Percentiles rank a stretch among this genome's conserved stretches.
Conservation (phyloP, 208 protist genomes). For the Kentomonas sorsogonicus region DNA sequence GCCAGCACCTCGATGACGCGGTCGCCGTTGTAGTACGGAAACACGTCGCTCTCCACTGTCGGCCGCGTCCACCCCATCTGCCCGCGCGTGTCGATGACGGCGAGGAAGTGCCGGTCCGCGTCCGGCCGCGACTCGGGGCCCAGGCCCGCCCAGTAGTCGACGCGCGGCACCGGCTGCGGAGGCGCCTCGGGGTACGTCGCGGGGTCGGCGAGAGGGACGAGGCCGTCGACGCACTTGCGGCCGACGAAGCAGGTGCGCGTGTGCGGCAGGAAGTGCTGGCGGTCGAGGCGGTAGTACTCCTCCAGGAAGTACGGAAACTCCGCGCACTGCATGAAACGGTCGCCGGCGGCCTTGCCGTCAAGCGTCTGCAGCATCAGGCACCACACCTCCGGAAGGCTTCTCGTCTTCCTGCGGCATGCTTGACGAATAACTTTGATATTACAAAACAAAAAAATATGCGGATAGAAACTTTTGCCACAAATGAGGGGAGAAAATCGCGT, state of each 20-base stretch:
- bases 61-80: slow-evolving; percentile 7
- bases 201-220: slow-evolving; percentile 1
- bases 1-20: slow-evolving; percentile 18
- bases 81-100: slow-evolving; percentile 17
- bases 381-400: no score
- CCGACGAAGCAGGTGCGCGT: slow-evolving; percentile 12
- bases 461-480: no score
- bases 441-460: no score
- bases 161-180: slow-evolving; percentile 11
- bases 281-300: slow-evolving; percentile 14
- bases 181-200: slow-evolving; percentile 9
- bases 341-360: slow-evolving; percentile 10
- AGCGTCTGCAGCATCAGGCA: slow-evolving; percentile 8
- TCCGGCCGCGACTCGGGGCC: slow-evolving; percentile 7
- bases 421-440: no score
- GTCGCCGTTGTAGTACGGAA: slow-evolving; percentile 20
- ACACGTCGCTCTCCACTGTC: slow-evolving; percentile 9
- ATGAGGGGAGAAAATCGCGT: no score
- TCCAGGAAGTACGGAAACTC: not conserved
- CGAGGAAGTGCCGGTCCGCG: slow-evolving; percentile 11
- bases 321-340: no score
- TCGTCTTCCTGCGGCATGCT: no score
- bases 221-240: slow-evolving; percentile 11
- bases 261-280: slow-evolving; percentile 7
- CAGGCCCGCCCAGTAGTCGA: slow-evolving; percentile 18